Evolutionary conservation across 2,329 filamentous ascomycete genomes (phyloP), one percentile per base, ranked within the genome.

Genomic region (Sphaerostilbella broomeana): DNA sequence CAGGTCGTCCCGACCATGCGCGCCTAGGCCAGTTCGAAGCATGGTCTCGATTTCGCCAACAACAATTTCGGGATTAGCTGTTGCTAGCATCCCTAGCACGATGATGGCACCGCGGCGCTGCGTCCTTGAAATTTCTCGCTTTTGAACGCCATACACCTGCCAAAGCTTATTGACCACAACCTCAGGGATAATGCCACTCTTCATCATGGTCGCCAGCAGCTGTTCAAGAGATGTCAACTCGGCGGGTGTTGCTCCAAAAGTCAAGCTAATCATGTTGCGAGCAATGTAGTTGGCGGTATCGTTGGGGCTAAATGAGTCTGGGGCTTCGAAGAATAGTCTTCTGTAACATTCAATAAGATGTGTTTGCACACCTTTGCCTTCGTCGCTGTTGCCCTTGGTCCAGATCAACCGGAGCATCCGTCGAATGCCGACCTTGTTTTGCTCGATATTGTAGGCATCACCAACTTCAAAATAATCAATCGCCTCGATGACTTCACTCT

Each of bases 331-430:
- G 64, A 97, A 98, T 1, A 98, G 76, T 15, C 86, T 81, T 57
- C 85, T 92, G 69, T 98, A 98, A 61, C 87, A 95, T 51, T 98
- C 92, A 49, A 98, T 95, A 20, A 98, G 73, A 62, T 98, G 92
- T 2, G 85, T 86, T 59, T 98, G 94, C 2, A 98, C 89, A 40
- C 92, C 92, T 65, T 97, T 98, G 53, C 94, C 92, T 70, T 98
- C 94, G 55, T 98, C 92, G 53, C 88, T 97, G 64, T 97, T 98
- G 51, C 92, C 90, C 65, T 98, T 98, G 48, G 92, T 98, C 92
- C 92, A 98, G 60, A 98, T 98, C 15, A 98, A 72, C 38, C 90
- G 82, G 47, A 98, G 73, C 92, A 98, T 98, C 42, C 88, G 83
- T 43, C 90, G 79, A 55, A 98, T 97, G 42, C 94, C 92, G 26